Conservation (phyloP, 352 stramenopile genomes). For the Detonula confervacea region DNA sequence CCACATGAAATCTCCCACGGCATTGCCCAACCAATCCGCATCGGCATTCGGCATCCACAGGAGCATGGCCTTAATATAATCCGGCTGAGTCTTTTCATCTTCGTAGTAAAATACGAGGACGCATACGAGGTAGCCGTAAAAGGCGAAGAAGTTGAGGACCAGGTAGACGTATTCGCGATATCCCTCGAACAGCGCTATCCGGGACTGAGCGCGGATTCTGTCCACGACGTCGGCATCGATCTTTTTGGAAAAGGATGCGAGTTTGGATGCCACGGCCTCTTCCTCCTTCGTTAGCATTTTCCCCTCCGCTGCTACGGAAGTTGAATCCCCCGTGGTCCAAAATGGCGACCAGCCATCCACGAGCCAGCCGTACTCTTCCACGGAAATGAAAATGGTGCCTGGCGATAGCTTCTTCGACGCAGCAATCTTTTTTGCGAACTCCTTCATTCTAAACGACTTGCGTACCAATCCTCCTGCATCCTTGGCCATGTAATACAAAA, state of each 20-base stretch:
- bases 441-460: conserved; percentile 44
- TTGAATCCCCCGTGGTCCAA: conserved; percentile 23
- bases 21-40: conserved; percentile 83
- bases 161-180: conserved; percentile 82
- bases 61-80: conserved; percentile 57
- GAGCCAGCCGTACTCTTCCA: conserved; percentile 56
- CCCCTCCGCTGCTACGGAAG: conserved; percentile 12
- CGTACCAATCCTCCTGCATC: conserved; percentile 23
- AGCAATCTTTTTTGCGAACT: conserved; percentile 37
- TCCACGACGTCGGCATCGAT: conserved; percentile 34
- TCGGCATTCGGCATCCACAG: conserved; percentile 64
- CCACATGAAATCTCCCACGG: conserved; percentile 83
- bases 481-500: conserved; percentile 80
- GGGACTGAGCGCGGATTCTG: conserved; percentile 31
- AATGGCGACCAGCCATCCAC: conserved; percentile 48
- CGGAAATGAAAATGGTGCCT: conserved; percentile 32
- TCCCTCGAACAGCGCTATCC: conserved; percentile 55
- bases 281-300: conserved; percentile 56
- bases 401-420: conserved; percentile 14
- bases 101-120: conserved; percentile 75
- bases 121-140: conserved; percentile 81
- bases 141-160: conserved; percentile 81
- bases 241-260: conserved; percentile 27
- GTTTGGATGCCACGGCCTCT: conserved; percentile 35
- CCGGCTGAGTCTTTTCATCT: conserved; percentile 64